Base-by-base conservation (phyloP, 176 grass and related monocot species). In the Urochloa ruziziensis region DNA sequence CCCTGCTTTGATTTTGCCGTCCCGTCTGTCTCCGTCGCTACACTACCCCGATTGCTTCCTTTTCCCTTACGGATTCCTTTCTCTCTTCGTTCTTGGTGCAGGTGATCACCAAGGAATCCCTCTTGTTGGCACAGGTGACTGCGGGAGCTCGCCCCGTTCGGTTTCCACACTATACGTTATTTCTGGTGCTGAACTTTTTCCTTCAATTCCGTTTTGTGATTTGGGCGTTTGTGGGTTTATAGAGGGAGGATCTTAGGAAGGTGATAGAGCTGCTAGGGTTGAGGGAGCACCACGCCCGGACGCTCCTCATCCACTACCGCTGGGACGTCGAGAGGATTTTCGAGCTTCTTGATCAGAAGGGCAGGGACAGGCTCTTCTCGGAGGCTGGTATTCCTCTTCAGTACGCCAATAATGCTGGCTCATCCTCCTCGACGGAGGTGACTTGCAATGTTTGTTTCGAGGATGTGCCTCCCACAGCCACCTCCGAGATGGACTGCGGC, bases 251-350 rank as follows among this genome's bases (percentile, higher is more conserved):
- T 92, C 92, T 98, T 81, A 83, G 93, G 82, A 98, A 95, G 89
- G 93, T 94, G 47, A 95, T 91, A 80, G 93, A 95, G 42, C 64
- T 98, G 60, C 89, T 98, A 75, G 86, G 79, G 43, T 78, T 98
- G 72, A 89, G 82, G 46, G 96, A 98, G 82, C 91, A 95, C 79
- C 87, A 98, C 16, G 96, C 96, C 21, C 85, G 96, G 84, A 98
- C 96, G 37, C 91, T 98, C 9, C 91, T 98, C 37, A 98, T 98
- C 77, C 91, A 94, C 87, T 91, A 95, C 87, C 88, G 93, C 8
- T 98, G 96, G 96, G 89, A 95, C 33, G 96, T 98, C 3, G 93
- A 95, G 83, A 90, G 93, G 85, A 95, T 98, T 74, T 98, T 98
- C 43, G 96, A 98, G 83, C 75, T 98, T 75, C 91, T 98, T 10